Conservation (phyloP, 73 alveolate species). For the Durusdinium trenchii region DNA sequence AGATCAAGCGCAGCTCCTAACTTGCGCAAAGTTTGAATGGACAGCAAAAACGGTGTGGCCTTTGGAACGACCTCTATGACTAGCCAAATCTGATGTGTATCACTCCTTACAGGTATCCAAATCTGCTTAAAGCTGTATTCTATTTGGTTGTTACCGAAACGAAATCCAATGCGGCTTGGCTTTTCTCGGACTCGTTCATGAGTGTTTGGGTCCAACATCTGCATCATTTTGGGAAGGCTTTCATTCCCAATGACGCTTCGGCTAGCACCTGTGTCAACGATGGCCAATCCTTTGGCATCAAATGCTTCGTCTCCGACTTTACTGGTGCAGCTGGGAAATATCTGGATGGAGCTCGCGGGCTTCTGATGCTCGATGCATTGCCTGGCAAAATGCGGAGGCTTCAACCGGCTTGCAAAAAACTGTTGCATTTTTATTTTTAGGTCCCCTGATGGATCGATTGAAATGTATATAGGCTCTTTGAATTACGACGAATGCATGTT, state of each 20-base stretch:
- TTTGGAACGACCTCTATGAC: neutral
- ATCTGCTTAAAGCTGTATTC: neutral
- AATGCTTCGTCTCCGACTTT: neutral
- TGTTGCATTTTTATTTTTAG: neutral
- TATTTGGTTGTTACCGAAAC: neutral
- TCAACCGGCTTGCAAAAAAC: neutral
- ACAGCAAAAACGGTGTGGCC: constrained; percentile 1
- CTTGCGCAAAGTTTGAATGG: neutral
- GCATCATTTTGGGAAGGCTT: neutral
- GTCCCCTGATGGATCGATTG: neutral
- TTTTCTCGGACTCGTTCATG: neutral
- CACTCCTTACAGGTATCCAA: neutral
- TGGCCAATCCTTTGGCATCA: neutral
- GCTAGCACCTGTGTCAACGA: constrained; percentile 17
- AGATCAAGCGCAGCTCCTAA: neutral
- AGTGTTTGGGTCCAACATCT: neutral
- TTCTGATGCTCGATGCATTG: neutral
- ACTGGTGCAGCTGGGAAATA: neutral
- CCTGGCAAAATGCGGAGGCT: neutral
- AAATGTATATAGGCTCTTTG: neutral
- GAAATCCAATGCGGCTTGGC: neutral
- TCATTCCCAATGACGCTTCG: constrained; percentile 11
- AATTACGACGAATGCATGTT: neutral
- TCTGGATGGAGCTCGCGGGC: neutral
- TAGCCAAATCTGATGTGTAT: neutral